These are phyloP conservation scores for Epichloe gansuensis DNA, from an alignment of 2,329 filamentous ascomycete species.

Conservation along the genomic window DNA sequence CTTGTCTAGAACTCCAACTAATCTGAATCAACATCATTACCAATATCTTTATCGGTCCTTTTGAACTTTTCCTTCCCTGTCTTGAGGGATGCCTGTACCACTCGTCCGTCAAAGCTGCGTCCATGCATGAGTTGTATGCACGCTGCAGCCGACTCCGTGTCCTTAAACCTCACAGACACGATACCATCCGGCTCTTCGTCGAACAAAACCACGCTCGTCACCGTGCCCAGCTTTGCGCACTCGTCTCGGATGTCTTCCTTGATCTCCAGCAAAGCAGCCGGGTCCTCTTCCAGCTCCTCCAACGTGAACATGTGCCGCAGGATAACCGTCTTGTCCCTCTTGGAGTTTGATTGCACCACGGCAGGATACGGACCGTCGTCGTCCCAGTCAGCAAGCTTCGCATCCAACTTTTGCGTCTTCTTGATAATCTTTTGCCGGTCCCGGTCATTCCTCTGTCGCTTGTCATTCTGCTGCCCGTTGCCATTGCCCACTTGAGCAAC, in stretches of 20 bases:
- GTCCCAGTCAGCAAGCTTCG: constrained; percentile 88
- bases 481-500: constrained; percentile 10
- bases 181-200: constrained; percentile 78
- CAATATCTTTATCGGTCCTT: constrained; percentile 48
- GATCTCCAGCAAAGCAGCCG: constrained; percentile 73
- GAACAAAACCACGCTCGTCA: constrained; percentile 85
- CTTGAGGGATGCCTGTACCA: constrained; percentile 59
- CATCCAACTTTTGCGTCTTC: constrained; percentile 82
- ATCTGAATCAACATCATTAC: constrained; percentile 28
- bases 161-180: constrained; percentile 70
- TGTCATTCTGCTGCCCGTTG: constrained; percentile 23
- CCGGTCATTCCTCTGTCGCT: constrained; percentile 40
- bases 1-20: background rate
- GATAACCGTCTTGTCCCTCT: constrained; percentile 72
- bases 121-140: constrained; percentile 71
- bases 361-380: constrained; percentile 61
- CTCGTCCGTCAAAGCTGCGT: constrained; percentile 61
- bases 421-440: constrained; percentile 85
- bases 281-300: constrained; percentile 72
- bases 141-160: constrained; percentile 54
- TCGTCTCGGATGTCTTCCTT: constrained; percentile 90
- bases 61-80: constrained; percentile 62
- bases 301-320: constrained; percentile 90
- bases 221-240: constrained; percentile 71
- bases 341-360: constrained; percentile 29